Conservation (phyloP, 1,139 yeast genomes). For the Protomyces inundatus region DNA sequence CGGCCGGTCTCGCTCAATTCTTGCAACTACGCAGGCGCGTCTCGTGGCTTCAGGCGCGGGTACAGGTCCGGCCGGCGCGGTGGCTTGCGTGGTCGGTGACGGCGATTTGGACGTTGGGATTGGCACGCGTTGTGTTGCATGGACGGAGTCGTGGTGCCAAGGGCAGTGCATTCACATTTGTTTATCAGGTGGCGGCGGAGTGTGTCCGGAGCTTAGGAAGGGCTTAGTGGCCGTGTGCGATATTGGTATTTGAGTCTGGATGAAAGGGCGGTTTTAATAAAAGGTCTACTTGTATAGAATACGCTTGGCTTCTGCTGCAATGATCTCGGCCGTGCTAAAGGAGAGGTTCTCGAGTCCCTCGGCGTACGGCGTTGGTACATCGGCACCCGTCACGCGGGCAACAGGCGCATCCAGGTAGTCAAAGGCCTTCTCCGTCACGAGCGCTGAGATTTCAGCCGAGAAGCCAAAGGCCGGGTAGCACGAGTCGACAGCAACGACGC, state of each 20-base stretch:
- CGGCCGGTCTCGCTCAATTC: background rate
- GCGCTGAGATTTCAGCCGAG: constrained; percentile 97
- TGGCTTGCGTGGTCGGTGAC: background rate
- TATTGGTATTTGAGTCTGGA: too few species aligned
- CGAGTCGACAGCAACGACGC: constrained; percentile 90
- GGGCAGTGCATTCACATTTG: background rate
- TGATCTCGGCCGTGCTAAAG: constrained; percentile 92
- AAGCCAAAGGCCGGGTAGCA: constrained; percentile 99
- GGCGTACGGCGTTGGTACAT: constrained; percentile 98
- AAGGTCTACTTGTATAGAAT: constrained; percentile 28
- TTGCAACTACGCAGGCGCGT: background rate
- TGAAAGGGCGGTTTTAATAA: background rate
- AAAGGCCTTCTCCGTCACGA: constrained; percentile 97
- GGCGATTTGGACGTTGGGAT: background rate
- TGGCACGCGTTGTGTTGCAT: background rate
- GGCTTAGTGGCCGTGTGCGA: background rate
- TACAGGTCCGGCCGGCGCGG: background rate
- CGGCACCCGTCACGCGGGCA: constrained; percentile 98
- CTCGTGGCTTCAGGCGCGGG: background rate
- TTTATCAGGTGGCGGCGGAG: background rate
- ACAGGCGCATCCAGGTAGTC: constrained; percentile 99
- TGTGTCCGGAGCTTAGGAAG: background rate
- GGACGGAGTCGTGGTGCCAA: background rate
- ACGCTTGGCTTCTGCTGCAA: constrained; percentile 50
- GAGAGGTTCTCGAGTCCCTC: constrained; percentile 95